Percentiles rank a stretch among this genome's conserved stretches.
Evolutionary conservation across 768 basidiomycete species (phyloP).

Genomic region (Paxillus rubicundulus): DNA sequence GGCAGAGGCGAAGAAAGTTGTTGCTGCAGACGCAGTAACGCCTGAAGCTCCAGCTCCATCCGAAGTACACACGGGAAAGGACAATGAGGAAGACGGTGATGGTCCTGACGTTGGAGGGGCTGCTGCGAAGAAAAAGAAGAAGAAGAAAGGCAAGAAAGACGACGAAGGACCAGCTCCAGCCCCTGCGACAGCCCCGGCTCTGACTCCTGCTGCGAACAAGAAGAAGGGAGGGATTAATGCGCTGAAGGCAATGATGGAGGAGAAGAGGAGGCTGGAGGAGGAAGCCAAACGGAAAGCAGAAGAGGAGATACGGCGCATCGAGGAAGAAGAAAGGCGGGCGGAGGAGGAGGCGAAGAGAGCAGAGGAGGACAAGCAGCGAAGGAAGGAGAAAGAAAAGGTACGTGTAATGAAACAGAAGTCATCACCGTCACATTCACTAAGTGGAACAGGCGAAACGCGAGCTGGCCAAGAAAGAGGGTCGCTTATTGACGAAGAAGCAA

Average conservation of each 20-base stretch:
- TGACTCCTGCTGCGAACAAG: conserved; percentile 46
- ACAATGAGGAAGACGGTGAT: conserved; percentile 66
- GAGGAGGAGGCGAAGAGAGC: conserved; percentile 75
- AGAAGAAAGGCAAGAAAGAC: conserved; percentile 75
- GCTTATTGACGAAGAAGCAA: conserved; percentile 94
- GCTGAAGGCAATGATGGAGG: conserved; percentile 88
- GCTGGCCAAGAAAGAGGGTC: conserved; percentile 89
- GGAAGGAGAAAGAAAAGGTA: conserved; percentile 89
- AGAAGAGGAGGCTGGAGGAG: conserved; percentile 85
- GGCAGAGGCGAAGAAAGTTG: conserved; percentile 75
- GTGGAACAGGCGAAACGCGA: conserved; percentile 76
- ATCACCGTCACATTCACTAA: background rate
- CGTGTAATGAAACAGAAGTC: background rate
- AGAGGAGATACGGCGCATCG: conserved; percentile 76
- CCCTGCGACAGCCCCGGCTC: conserved; percentile 30
- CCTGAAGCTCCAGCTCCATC: conserved; percentile 30
- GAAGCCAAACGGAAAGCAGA: conserved; percentile 70
- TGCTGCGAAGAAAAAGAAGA: conserved; percentile 80
- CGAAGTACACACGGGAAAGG: conserved; percentile 38
- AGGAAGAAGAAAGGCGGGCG: conserved; percentile 81
- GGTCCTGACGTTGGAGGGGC: conserved; percentile 52
- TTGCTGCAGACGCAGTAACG: conserved; percentile 31
- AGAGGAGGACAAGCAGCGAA: conserved; percentile 81
- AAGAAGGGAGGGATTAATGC: conserved; percentile 82
- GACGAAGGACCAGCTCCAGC: conserved; percentile 56